These are phyloP conservation scores for Aureobasidium lini DNA, from an alignment of 2,329 filamentous ascomycete species.

Conservation along the genomic window DNA sequence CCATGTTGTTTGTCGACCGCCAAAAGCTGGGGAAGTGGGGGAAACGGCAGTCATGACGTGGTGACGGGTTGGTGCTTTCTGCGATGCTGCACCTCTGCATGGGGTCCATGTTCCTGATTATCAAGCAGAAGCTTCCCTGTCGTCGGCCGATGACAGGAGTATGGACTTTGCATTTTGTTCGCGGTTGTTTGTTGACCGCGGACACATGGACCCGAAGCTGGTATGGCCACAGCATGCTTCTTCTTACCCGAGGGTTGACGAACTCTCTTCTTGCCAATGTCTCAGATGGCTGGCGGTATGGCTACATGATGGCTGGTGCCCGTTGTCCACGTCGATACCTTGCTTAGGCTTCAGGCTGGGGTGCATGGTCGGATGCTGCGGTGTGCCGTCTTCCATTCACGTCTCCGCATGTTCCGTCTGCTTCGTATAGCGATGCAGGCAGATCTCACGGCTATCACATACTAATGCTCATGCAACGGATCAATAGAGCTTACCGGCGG, in stretches of 20 bases:
- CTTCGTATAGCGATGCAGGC: not conserved
- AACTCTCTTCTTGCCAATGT: not conserved
- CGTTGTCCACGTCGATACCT: not conserved
- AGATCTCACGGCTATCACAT: not conserved
- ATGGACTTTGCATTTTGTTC: not conserved
- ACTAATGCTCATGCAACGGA: not conserved
- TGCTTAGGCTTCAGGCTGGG: not conserved
- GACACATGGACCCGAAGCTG: not conserved
- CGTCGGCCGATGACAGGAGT: not conserved
- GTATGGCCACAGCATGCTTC: not conserved
- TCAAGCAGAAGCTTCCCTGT: not conserved
- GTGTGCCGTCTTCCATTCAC: not conserved
- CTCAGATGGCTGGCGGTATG: not conserved
- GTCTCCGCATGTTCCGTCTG: not conserved
- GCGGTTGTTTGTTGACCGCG: not conserved
- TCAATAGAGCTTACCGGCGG: not conserved
- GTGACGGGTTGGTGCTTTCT: not conserved
- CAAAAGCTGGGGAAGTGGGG: constrained; percentile 7
- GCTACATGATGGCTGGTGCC: not conserved
- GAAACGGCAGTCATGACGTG: not conserved
- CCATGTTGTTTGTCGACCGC: not conserved
- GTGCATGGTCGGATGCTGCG: not conserved
- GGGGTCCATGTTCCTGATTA: not conserved
- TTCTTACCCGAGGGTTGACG: not conserved
- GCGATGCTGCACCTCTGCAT: not conserved